Conservation (phyloP, 2,329 filamentous ascomycete genomes). For the Hypomyces perniciosus region DNA sequence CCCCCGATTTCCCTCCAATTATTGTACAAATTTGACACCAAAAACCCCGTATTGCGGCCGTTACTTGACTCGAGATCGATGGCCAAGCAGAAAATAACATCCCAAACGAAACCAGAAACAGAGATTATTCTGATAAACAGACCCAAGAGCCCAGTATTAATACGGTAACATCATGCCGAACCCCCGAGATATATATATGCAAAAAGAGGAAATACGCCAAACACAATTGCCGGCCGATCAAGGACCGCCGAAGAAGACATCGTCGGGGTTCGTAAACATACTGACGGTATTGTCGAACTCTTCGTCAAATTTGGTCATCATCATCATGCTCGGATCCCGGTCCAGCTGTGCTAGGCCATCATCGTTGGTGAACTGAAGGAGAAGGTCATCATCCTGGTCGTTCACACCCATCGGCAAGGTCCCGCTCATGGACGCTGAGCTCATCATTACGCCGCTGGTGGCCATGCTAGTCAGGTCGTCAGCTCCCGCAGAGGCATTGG, state of each 20-base stretch:
- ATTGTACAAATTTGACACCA: conserved; percentile 13
- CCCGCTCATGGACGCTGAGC: conserved; percentile 28
- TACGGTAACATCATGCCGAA: conserved; percentile 1
- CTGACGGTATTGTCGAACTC: conserved; percentile 42
- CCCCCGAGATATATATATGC: not conserved
- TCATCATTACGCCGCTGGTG: conserved; percentile 27
- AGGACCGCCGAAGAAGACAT: conserved; percentile 45
- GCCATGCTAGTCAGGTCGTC: conserved; percentile 28
- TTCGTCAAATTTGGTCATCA: conserved; percentile 50
- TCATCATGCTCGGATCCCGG: conserved; percentile 41
- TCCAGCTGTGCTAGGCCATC: conserved; percentile 39
- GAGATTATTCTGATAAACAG: conserved; percentile 10
- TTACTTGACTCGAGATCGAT: not conserved
- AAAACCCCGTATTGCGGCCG: conserved; percentile 5
- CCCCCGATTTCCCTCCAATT: conserved; percentile 7
- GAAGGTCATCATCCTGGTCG: conserved; percentile 40
- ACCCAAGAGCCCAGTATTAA: conserved; percentile 10
- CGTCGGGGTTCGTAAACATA: conserved; percentile 47
- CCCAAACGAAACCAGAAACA: not conserved
- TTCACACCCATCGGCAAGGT: conserved; percentile 29
- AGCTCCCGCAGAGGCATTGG: conserved; percentile 27
- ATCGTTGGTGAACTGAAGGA: conserved; percentile 36
- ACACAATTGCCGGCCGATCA: conserved; percentile 12
- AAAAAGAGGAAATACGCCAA: not conserved
- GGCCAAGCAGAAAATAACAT: conserved; percentile 2